Percentiles rank a stretch among this genome's conserved stretches.
phyloP scores from a whole-genome alignment of 2,329 filamentous ascomycete genomes.

The Xylaria digitata region DNA sequence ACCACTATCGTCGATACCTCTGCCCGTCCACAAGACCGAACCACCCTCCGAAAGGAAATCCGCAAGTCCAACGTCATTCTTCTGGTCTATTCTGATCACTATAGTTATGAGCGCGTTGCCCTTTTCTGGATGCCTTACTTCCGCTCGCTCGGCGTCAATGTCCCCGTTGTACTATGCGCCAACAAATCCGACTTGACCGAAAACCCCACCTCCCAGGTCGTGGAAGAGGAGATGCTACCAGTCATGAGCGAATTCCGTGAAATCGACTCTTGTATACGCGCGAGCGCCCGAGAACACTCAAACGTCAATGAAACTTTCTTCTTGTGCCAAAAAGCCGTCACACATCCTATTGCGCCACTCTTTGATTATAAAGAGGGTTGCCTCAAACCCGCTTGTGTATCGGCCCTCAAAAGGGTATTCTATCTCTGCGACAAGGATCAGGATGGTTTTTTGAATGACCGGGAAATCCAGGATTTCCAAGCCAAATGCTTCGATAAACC shows the following conservation, averaged over 20 bases:
- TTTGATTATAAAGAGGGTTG: constrained; percentile 94
- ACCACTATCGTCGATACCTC: constrained; percentile 98
- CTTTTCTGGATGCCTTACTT: constrained; percentile 99
- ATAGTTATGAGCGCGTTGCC: constrained; percentile 97
- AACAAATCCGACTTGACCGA: constrained; percentile 94
- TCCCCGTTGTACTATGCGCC: constrained; percentile 94
- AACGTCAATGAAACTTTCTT: constrained; percentile 98
- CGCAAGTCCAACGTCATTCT: constrained; percentile 97
- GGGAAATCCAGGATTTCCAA: constrained; percentile 92
- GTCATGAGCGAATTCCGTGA: constrained; percentile 99
- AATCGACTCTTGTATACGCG: constrained; percentile 96
- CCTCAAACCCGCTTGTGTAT: constrained; percentile 88
- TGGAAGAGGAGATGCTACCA: constrained; percentile 97
- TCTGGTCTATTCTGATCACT: constrained; percentile 97
- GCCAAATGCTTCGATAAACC: constrained; percentile 91
- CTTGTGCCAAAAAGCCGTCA: constrained; percentile 97
- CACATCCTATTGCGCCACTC: constrained; percentile 93
- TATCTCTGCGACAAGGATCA: constrained; percentile 97
- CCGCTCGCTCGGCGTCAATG: constrained; percentile 96
- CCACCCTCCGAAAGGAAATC: constrained; percentile 90
- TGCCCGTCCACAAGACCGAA: constrained; percentile 91
- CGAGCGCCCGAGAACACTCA: constrained; percentile 89
- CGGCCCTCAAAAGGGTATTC: constrained; percentile 89
- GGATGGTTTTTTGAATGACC: constrained; percentile 89
- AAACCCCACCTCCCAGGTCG: constrained; percentile 81